Evolutionary conservation across 2,329 filamentous ascomycete genomes (phyloP).

Genomic region (Leptodontidium sp.): DNA sequence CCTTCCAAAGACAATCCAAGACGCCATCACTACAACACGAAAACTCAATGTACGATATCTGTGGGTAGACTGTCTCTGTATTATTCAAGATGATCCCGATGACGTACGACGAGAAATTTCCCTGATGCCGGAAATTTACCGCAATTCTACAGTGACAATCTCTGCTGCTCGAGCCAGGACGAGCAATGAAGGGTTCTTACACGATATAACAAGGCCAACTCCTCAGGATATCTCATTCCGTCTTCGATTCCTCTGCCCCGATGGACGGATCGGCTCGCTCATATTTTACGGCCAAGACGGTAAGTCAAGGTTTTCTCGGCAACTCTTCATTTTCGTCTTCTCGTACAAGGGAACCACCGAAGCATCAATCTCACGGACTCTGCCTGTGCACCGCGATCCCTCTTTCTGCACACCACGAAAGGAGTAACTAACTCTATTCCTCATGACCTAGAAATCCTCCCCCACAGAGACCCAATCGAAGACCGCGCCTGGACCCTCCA

Average conservation of each 20-base stretch:
- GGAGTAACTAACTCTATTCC: background rate
- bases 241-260: background rate
- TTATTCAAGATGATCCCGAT: background rate
- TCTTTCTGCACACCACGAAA: no score
- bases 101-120: background rate
- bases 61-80: conserved; percentile 14
- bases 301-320: background rate
- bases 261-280: background rate
- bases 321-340: no score
- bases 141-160: background rate
- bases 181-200: conserved; percentile 2
- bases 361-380: no score
- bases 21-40: background rate
- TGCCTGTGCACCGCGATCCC: no score
- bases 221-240: background rate
- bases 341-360: no score
- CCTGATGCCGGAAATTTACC: conserved; percentile 4
- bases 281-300: background rate
- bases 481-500: conserved; percentile 21
- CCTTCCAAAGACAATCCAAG: conserved; percentile 6
- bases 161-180: conserved; percentile 2
- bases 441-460: background rate
- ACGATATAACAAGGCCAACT: background rate
- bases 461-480: conserved; percentile 9
- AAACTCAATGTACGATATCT: conserved; percentile 3